Evolutionary conservation across 164 flowering plant genomes (phyloP).

Genomic region (Berberis thunbergii): DNA sequence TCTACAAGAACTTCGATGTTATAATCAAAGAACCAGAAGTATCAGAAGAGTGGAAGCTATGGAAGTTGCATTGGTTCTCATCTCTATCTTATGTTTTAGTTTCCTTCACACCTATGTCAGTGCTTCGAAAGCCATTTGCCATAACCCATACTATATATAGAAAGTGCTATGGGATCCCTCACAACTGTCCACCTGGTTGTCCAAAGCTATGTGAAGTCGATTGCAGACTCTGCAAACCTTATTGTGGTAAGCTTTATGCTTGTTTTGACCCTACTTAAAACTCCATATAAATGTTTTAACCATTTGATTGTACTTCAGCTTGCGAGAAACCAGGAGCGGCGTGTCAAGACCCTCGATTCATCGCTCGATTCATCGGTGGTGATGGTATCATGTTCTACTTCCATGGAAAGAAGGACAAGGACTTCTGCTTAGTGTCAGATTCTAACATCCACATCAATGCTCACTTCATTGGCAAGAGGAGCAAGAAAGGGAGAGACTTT

Average conservation of each 20-base stretch:
- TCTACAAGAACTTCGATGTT: not conserved
- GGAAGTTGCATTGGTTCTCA: slow-evolving; percentile 2
- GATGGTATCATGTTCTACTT: slow-evolving; percentile 18
- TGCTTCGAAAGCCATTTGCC: slow-evolving; percentile 15
- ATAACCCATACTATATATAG: slow-evolving; percentile 8
- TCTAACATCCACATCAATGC: slow-evolving; percentile 12
- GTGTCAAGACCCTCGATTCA: slow-evolving; percentile 16
- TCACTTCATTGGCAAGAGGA: slow-evolving; percentile 13
- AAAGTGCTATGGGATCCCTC: slow-evolving; percentile 11
- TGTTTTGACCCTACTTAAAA: not conserved
- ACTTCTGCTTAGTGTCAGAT: slow-evolving; percentile 18
- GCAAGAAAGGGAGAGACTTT: slow-evolving; percentile 10
- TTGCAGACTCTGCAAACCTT: slow-evolving; percentile 19
- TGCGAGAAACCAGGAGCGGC: slow-evolving; percentile 16
- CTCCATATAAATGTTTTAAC: not conserved
- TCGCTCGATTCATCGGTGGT: too few species aligned
- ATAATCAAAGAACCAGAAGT: not conserved
- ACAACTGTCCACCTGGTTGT: slow-evolving; percentile 17
- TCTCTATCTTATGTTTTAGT: slow-evolving; percentile 8
- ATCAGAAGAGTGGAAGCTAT: slow-evolving; percentile 5
- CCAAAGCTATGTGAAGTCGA: slow-evolving; percentile 19
- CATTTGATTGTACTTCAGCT: slow-evolving; percentile 1
- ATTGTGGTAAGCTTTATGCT: slow-evolving; percentile 13
- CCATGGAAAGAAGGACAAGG: slow-evolving; percentile 17
- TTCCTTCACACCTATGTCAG: slow-evolving; percentile 2